Evolutionary conservation across 2,329 filamentous ascomycete genomes (phyloP).

Genomic region (Sporothrix inflata): DNA sequence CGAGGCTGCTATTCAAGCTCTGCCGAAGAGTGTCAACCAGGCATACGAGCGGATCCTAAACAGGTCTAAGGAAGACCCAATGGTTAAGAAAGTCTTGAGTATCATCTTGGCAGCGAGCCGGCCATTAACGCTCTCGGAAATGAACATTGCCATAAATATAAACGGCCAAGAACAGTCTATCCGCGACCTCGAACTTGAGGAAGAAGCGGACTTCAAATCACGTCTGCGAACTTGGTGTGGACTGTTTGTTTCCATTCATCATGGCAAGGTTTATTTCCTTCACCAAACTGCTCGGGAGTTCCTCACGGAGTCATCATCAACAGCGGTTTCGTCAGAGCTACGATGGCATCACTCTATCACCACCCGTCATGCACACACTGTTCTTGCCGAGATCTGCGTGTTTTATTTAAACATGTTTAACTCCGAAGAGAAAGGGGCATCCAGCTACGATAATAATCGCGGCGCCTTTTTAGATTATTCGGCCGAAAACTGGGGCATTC

Average conservation of each 20-base stretch:
- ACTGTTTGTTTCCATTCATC: conserved; percentile 39
- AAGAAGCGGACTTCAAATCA: conserved; percentile 32
- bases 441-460: background rate
- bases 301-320: conserved; percentile 33
- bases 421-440: background rate
- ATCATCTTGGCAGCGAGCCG: conserved; percentile 38
- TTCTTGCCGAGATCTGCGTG: conserved; percentile 36
- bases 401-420: conserved; percentile 32
- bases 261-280: conserved; percentile 39
- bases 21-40: conserved; percentile 36
- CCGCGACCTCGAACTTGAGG: conserved; percentile 36
- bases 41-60: conserved; percentile 34
- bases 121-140: conserved; percentile 39
- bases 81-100: conserved; percentile 34
- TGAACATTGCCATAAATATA: conserved; percentile 38
- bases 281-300: conserved; percentile 43
- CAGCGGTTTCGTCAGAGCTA: background rate
- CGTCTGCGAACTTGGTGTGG: conserved; percentile 38
- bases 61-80: conserved; percentile 31
- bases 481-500: background rate
- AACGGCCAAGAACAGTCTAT: background rate
- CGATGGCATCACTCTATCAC: conserved; percentile 36
- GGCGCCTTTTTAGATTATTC: background rate
- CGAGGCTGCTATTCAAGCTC: conserved; percentile 29
- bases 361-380: conserved; percentile 32